Conservation (phyloP, 139 green algal genomes). For the Picochlorum costavermella region DNA sequence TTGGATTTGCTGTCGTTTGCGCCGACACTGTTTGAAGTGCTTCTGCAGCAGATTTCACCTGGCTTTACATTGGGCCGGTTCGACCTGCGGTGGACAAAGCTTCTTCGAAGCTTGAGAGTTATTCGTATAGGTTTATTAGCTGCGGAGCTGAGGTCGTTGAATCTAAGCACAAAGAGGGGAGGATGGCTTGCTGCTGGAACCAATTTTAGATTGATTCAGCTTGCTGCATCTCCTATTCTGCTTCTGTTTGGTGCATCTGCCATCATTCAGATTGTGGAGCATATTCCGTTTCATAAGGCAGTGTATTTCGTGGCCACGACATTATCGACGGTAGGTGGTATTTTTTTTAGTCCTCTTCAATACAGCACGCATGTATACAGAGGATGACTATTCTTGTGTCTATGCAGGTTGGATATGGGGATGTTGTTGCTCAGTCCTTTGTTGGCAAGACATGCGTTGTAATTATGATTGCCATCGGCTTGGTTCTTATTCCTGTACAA, state of each 20-base stretch:
- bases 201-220: constrained; percentile 62
- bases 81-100: constrained; percentile 64
- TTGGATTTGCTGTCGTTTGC: constrained; percentile 67
- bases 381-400: background rate
- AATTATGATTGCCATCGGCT: constrained; percentile 61
- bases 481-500: constrained; percentile 73
- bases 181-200: constrained; percentile 42
- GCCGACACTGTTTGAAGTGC: constrained; percentile 49
- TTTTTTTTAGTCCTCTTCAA: background rate
- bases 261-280: constrained; percentile 45
- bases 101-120: constrained; percentile 62
- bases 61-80: constrained; percentile 26
- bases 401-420: constrained; percentile 46
- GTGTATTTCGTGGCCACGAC: constrained; percentile 73
- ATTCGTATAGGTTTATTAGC: constrained; percentile 58
- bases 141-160: constrained; percentile 52
- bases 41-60: constrained; percentile 19
- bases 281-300: constrained; percentile 64
- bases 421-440: constrained; percentile 43
- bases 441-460: constrained; percentile 54
- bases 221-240: constrained; percentile 56
- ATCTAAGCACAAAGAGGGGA: constrained; percentile 35
- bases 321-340: constrained; percentile 18
- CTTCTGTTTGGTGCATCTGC: constrained; percentile 50
- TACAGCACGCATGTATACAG: background rate